A percentile compares a stretch with the other conserved stretches of the same genome.
phyloP scores from a whole-genome alignment of 306 rosid species.

The Trifolium dubium region DNA sequence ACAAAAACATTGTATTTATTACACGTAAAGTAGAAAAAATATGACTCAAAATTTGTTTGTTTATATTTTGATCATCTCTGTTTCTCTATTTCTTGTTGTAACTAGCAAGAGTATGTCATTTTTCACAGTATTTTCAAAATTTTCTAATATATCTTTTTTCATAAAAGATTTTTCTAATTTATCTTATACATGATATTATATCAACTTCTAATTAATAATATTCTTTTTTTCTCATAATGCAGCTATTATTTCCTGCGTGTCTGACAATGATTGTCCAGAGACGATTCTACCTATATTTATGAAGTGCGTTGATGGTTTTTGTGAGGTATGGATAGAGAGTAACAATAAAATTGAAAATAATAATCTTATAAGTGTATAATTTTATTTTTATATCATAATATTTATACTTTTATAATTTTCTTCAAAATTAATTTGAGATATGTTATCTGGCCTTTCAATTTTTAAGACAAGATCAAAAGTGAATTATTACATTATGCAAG shows the following conservation, averaged over 20 bases:
- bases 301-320: not conserved
- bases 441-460: not conserved
- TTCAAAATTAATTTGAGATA: not conserved
- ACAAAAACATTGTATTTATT: too few species aligned
- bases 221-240: not conserved
- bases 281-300: fast-evolving
- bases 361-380: not conserved
- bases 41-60: not conserved
- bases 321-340: not conserved
- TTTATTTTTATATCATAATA: not conserved
- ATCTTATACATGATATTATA: not conserved
- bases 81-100: not conserved
- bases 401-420: not conserved
- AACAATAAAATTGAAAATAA: not conserved
- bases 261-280: not conserved
- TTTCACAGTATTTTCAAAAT: not conserved
- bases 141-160: not conserved
- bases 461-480: not conserved
- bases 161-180: not conserved
- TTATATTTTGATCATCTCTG: not conserved
- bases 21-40: not conserved
- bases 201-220: not conserved
- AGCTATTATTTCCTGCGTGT: not conserved
- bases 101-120: not conserved
- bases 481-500: not conserved